These are phyloP conservation scores for Fusarium annulatum DNA, from an alignment of 2,329 filamentous ascomycete genomes.

Conservation along the genomic window DNA sequence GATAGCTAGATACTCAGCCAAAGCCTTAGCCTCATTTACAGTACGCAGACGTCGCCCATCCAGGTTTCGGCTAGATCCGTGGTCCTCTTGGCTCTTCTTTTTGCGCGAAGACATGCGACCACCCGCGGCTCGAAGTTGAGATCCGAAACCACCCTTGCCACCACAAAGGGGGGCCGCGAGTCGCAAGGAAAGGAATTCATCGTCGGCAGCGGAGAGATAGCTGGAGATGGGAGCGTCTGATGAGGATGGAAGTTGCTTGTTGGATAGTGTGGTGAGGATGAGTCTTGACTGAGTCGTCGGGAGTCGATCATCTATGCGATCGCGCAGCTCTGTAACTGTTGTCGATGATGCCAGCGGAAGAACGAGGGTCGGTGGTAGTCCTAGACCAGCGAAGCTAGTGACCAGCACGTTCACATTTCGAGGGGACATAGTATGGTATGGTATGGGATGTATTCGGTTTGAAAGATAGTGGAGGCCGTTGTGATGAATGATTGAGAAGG, in stretches of 20 bases:
- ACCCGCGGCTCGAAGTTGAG: constrained; percentile 93
- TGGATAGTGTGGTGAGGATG: constrained; percentile 84
- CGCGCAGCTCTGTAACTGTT: constrained; percentile 74
- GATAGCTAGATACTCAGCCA: constrained; percentile 93
- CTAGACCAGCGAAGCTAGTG: constrained; percentile 84
- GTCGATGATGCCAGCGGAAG: constrained; percentile 76
- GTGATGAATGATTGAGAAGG: neutral
- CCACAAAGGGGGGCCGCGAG: constrained; percentile 83
- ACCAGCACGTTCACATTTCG: constrained; percentile 82
- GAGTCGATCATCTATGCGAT: constrained; percentile 69
- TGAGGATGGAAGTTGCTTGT: constrained; percentile 71
- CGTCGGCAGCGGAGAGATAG: constrained; percentile 66
- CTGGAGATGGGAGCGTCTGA: constrained; percentile 68
- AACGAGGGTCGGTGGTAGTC: constrained; percentile 83
- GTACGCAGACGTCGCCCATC: constrained; percentile 91
- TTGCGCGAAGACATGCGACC: constrained; percentile 98
- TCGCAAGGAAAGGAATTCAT: constrained; percentile 84
- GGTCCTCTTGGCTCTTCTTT: constrained; percentile 85
- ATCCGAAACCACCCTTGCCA: constrained; percentile 98
- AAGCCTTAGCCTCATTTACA: constrained; percentile 92
- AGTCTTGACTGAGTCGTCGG: constrained; percentile 70
- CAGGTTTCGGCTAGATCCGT: constrained; percentile 91
- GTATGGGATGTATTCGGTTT: neutral
- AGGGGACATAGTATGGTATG: constrained; percentile 60
- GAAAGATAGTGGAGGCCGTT: neutral